Base-by-base conservation (phyloP, 139 green algal genomes). In the Tetradesmus lagerheimii region DNA sequence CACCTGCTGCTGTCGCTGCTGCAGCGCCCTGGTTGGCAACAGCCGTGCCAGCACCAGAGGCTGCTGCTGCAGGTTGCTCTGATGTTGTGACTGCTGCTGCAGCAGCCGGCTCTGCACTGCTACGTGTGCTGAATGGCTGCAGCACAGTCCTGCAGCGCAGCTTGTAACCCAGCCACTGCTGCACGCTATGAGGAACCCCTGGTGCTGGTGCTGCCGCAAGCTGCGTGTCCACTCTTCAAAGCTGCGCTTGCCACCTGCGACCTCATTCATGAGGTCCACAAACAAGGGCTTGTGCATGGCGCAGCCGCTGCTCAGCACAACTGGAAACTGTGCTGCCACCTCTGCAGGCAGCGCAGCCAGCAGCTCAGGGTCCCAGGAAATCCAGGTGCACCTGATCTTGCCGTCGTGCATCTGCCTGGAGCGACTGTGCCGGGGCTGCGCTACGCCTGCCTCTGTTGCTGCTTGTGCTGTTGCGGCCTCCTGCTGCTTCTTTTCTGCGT, bases 301-400 rank as follows among this genome's bases (percentile, higher is more conserved):
- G 35, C 38, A 66, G 1, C 78, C 78, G 47, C 78, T 64, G 39
- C 11, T 84, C 4, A 39, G 39, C 12, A 84, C 41, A 4, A 84
- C 25, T 37, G 39, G 78, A 27, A 84, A 84, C 78, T 84, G 39
- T 18, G 16, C 39, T 38, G 16, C 39, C 29, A 84, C 78, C 23
- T 45, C 39, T 66, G 78, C 78, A 39, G 78, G 78, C 78, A 84
- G 39, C 78, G 57, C 78, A 18, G 29, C 20, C 18, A 84, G 39
- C 38, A 84, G 78, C 29, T 84, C 78, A 20, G 16, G 15, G 29
- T 84, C 78, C 78, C 78, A 84, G 41, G 78, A 84, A 2, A 64
- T 45, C 78, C 78, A 84, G 1, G 34, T 50, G 35, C 35, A 29
- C 31, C 76, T 39, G 25, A 50, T 82, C 16, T 20, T 37, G 16